A percentile compares a stretch with the other conserved stretches of the same genome.
Conservation (phyloP, 106 monocot genomes). For the Dendrobium chrysotoxum region DNA sequence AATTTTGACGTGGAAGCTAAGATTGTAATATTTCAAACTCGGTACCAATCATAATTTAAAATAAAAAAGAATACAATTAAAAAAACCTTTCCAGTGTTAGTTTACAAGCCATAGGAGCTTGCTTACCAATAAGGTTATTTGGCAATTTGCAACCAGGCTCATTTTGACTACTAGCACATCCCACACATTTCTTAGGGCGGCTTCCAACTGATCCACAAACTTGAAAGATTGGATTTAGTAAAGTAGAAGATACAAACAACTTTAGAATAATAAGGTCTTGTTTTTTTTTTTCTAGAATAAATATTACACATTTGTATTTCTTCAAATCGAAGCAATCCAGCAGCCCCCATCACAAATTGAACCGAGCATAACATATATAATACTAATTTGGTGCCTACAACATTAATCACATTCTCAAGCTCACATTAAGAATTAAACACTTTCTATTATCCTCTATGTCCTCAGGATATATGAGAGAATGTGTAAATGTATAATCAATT, state of each 20-base stretch:
- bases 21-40: background rate
- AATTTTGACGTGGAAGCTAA: background rate
- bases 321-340: too few relatives aligned
- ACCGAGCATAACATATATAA: background rate
- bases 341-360: too few relatives aligned
- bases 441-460: background rate
- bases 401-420: background rate
- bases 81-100: background rate
- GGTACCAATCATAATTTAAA: background rate
- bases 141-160: background rate
- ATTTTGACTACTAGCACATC: background rate
- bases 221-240: background rate
- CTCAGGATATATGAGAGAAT: background rate
- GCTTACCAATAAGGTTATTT: background rate
- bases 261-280: background rate
- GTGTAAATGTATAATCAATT: background rate
- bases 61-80: background rate
- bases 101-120: background rate
- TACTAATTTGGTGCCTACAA: background rate
- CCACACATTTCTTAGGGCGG: background rate
- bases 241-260: background rate
- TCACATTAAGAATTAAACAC: background rate
- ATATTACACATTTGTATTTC: too few relatives aligned
- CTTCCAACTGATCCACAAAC: background rate
- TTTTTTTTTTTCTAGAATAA: background rate